Base-by-base conservation (phyloP, 225 moss, liverwort and hornwort species). In the Anthoceros angustus region DNA sequence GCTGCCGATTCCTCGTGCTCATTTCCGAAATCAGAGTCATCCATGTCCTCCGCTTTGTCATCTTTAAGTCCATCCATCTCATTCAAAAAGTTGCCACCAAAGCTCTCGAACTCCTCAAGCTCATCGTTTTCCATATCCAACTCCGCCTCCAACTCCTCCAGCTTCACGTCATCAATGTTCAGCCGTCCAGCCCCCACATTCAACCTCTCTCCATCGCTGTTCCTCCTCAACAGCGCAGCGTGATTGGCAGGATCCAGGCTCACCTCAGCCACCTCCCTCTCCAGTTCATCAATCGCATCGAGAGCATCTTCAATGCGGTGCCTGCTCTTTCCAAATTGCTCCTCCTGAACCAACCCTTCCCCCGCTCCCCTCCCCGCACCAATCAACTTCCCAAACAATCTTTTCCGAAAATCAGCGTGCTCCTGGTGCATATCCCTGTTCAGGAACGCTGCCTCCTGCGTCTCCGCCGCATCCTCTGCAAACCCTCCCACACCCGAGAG, bases 41-140 rank as follows among this genome's bases (percentile, higher is more conserved):
- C 41, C 61, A 79, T 79, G 66, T 79, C 75, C 71, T 63, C 68
- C 55, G 72, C 63, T 68, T 68, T 79, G 70, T 65, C 43, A 42
- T 62, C 73, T 72, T 49, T 71, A 24, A 72, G 65, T 7, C 72
- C 80, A 16, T 76, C 80, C 42, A 71, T 78, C 70, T 80, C 78
- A 45, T 78, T 74, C 12, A 77, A 68, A 20, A 77, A 73, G 25
- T 79, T 74, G 32, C 79, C 88, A 49, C 61, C 68, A 74, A 72
- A 68, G 39, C 70, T 72, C 46, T 84, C 84, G 60, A 82, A 65
- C 63, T 88, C 86, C 42, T 86, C 87, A 38, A 78, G 70, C 5
- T 90, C 87, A 69, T 82, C 87, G 64, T 83, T 70, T 55, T 80
- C 89, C 62, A 78, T 67, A 69, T 77, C 77, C 72, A 76, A 77